Evolutionary conservation across 352 stramenopile genomes (phyloP).

Genomic region (Phytophthora hybrid): DNA sequence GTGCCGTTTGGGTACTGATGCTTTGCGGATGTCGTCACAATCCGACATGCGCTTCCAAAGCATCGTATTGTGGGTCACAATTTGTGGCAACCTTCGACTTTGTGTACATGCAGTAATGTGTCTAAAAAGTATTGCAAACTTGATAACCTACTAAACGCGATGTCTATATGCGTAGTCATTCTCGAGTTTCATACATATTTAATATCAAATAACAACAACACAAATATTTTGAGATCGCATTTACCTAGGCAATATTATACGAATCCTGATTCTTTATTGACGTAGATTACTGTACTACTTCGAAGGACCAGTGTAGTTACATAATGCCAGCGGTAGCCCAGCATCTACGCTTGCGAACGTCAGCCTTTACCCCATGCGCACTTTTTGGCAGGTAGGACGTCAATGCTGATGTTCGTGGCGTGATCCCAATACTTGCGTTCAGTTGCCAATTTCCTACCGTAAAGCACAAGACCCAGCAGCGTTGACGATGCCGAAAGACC

Average conservation of each 20-base stretch:
- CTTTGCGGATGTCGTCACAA: neutral
- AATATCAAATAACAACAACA: too few relatives aligned
- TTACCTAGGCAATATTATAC: too few relatives aligned
- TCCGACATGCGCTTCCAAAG: neutral
- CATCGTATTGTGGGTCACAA: too few relatives aligned
- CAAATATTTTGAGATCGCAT: too few relatives aligned
- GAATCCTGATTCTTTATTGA: too few relatives aligned
- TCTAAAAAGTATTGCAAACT: too few relatives aligned
- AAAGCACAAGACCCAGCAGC: neutral
- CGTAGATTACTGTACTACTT: too few relatives aligned
- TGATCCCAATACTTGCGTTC: neutral
- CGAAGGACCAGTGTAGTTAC: too few relatives aligned
- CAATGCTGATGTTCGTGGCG: neutral
- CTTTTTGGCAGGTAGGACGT: neutral
- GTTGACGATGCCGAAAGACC: slow-evolving; percentile 33
- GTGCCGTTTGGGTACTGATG: neutral
- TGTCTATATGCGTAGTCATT: too few relatives aligned
- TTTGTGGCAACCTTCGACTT: neutral
- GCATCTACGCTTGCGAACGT: neutral
- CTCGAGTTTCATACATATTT: too few relatives aligned
- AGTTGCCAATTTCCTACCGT: neutral
- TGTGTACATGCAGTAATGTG: neutral
- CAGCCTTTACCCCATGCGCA: neutral
- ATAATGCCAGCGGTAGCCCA: neutral
- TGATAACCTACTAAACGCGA: too few relatives aligned